Percentiles rank a stretch among this genome's conserved stretches.
Conservation (phyloP, 148 eudicot genomes). For the Rhododendron henanense region DNA sequence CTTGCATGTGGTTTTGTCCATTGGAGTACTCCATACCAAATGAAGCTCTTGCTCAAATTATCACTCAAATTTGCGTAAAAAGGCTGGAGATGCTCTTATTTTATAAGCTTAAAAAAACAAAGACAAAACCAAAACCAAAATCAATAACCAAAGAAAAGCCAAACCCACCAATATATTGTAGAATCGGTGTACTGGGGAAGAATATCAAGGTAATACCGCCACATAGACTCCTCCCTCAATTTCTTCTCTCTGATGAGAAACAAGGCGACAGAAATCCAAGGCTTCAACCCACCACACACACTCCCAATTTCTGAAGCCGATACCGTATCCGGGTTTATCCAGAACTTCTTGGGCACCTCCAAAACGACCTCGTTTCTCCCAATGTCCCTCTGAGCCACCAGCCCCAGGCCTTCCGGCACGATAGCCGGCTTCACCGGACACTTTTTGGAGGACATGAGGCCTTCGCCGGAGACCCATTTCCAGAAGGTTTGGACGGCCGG, state of each 20-base stretch:
- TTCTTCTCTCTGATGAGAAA: slow-evolving; percentile 73
- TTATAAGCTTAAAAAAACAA: neutral
- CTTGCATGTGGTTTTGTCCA: neutral
- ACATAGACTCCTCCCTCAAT: slow-evolving; percentile 41
- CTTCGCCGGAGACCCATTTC: slow-evolving; percentile 73
- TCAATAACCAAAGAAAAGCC: neutral
- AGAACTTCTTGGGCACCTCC: slow-evolving; percentile 79
- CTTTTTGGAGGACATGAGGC: slow-evolving; percentile 48
- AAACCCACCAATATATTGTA: slow-evolving; percentile 87
- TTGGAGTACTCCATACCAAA: neutral
- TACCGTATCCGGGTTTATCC: slow-evolving; percentile 80
- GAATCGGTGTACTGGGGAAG: slow-evolving; percentile 78
- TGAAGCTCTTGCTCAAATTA: neutral
- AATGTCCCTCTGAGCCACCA: slow-evolving; percentile 72
- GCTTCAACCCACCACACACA: slow-evolving; percentile 75
- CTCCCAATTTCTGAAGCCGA: slow-evolving; percentile 67
- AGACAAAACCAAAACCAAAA: neutral
- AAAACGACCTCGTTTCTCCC: slow-evolving; percentile 75
- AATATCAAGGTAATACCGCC: slow-evolving; percentile 63
- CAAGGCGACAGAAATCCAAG: slow-evolving; percentile 86
- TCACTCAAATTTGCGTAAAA: neutral
- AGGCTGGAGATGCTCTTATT: neutral
- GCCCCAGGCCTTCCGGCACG: slow-evolving; percentile 75
- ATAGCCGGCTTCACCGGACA: slow-evolving; percentile 59
- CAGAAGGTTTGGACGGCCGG: slow-evolving; percentile 67